Evolutionary conservation across 106 monocot species (phyloP).

Genomic region (Dendrobium huoshanense): DNA sequence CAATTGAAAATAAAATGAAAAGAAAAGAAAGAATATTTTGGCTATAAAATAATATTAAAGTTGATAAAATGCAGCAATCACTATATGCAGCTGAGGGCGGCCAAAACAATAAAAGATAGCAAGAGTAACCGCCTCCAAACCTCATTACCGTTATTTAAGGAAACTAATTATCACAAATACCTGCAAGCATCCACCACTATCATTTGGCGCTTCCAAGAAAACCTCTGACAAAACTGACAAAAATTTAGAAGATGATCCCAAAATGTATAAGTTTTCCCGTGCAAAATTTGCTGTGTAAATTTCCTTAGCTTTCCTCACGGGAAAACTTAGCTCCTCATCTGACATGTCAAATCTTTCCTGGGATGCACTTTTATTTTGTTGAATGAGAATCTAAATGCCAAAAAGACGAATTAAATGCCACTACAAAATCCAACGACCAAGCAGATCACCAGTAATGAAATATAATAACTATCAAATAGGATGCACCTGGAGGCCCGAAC

Average conservation of each 20-base stretch:
- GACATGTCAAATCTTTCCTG: conserved; percentile 12
- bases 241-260: conserved; percentile 43
- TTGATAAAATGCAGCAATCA: not conserved
- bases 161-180: conserved; percentile 23
- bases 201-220: conserved; percentile 57
- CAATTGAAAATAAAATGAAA: not conserved
- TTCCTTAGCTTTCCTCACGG: conserved; percentile 52
- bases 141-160: not conserved
- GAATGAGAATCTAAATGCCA: conserved; percentile 60
- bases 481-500: conserved; percentile 74
- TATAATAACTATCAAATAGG: not conserved
- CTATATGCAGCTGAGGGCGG: not conserved
- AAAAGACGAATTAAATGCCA: conserved; percentile 1
- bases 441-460: not conserved
- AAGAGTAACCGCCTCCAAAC: not conserved
- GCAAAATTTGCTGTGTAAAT: conserved; percentile 49
- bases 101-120: not conserved
- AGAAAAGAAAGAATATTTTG: not conserved
- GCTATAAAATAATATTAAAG: not conserved
- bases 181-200: conserved; percentile 68
- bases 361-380: conserved; percentile 50
- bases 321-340: conserved; percentile 42
- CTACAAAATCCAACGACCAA: not conserved
- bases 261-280: conserved; percentile 56
- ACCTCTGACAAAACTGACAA: conserved; percentile 47